phyloP scores from a whole-genome alignment of 1,284 basidiomycete species.

The Termitomyces sp. region DNA sequence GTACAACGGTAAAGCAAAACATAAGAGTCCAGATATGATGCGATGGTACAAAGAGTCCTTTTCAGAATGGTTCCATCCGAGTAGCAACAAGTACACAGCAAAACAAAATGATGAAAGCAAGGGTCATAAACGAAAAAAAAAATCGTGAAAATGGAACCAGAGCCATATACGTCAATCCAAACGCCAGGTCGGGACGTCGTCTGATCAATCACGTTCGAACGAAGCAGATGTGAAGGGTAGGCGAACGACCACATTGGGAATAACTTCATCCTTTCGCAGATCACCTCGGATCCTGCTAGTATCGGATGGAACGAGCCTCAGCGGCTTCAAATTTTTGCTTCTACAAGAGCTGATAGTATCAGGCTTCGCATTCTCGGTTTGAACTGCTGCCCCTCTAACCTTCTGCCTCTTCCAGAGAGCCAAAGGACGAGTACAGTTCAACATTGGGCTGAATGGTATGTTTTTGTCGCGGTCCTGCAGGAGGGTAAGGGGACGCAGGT shows the following conservation, averaged over 20 bases:
- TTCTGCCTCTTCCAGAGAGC: conserved; percentile 49
- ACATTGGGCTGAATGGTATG: conserved; percentile 15
- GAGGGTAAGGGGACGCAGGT: conserved; percentile 58
- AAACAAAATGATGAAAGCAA: background rate
- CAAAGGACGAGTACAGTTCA: conserved; percentile 43
- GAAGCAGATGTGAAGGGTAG: conserved; percentile 32
- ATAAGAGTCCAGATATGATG: background rate
- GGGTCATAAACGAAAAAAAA: conserved; percentile 1
- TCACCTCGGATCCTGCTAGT: conserved; percentile 52
- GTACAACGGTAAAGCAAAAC: background rate
- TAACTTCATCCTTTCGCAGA: conserved; percentile 31
- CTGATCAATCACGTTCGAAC: conserved; percentile 29
- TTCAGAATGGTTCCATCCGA: background rate
- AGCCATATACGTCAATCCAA: conserved; percentile 4
- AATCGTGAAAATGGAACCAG: conserved; percentile 12
- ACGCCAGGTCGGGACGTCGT: conserved; percentile 20
- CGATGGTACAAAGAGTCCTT: background rate
- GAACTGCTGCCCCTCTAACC: conserved; percentile 24
- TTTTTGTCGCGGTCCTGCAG: conserved; percentile 54
- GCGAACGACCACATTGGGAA: conserved; percentile 34
- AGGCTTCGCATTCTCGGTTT: conserved; percentile 46
- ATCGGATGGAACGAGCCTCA: conserved; percentile 54
- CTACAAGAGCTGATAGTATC: conserved; percentile 22
- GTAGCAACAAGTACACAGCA: background rate
- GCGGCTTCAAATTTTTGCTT: conserved; percentile 45